These are phyloP conservation scores for Artemisia princeps DNA, from an alignment of 140 eudicot genomes.

Conservation along the genomic window DNA sequence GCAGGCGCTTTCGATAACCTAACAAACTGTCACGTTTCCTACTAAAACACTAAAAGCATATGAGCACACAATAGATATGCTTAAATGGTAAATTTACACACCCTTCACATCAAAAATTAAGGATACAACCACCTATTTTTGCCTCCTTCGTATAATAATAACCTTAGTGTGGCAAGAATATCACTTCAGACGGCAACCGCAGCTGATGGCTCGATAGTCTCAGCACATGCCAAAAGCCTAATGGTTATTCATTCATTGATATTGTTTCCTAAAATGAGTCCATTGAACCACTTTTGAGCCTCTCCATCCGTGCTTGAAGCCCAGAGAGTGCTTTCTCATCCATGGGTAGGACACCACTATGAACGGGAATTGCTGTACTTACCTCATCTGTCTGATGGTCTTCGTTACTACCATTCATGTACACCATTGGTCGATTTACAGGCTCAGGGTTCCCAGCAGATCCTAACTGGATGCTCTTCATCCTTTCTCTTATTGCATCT, in stretches of 20 bases:
- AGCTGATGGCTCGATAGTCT: conserved; percentile 11
- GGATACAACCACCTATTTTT: conserved; percentile 16
- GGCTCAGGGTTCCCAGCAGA: conserved; percentile 59
- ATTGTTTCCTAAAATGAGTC: conserved; percentile 39
- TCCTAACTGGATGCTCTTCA: conserved; percentile 88
- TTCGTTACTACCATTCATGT: conserved; percentile 38
- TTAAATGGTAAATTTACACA: conserved; percentile 27
- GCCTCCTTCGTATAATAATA: conserved; percentile 4
- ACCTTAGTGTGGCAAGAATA: conserved; percentile 21
- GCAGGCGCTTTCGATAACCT: conserved; percentile 13
- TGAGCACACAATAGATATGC: conserved; percentile 21
- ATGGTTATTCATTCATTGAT: neutral
- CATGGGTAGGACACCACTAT: conserved; percentile 78
- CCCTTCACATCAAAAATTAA: conserved; percentile 23
- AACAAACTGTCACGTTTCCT: conserved; percentile 9
- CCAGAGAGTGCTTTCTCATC: conserved; percentile 95
- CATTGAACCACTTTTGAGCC: conserved; percentile 85
- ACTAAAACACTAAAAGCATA: conserved; percentile 24
- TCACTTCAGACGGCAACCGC: neutral
- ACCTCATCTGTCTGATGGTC: conserved; percentile 39
- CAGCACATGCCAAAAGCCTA: conserved; percentile 19
- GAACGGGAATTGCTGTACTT: conserved; percentile 36
- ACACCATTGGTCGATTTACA: conserved; percentile 44
- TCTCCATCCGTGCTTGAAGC: conserved; percentile 98
- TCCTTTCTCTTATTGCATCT: conserved; percentile 87